Evolutionary conservation across 805 yeast species (phyloP).

Genomic region (Soucietia sequanensis): DNA sequence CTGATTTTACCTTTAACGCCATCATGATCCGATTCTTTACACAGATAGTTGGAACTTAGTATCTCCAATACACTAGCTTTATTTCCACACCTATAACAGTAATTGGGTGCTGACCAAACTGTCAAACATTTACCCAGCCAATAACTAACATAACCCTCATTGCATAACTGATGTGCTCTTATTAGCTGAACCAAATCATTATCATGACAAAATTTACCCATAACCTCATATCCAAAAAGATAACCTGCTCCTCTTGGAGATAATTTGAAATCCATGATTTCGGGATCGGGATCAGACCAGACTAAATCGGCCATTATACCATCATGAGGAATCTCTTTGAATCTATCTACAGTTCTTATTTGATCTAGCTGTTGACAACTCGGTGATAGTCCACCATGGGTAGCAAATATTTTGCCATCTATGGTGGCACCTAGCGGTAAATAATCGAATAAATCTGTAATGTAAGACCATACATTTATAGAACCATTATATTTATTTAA

Average conservation of each 20-base stretch:
- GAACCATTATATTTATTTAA: slow-evolving; percentile 78
- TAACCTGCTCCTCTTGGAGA: slow-evolving; percentile 98
- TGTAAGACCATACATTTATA: slow-evolving; percentile 76
- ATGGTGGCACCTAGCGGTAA: slow-evolving; percentile 86
- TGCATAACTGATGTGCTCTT: slow-evolving; percentile 95
- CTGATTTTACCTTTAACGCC: slow-evolving; percentile 6
- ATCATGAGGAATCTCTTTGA: slow-evolving; percentile 95
- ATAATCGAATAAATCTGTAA: slow-evolving; percentile 92
- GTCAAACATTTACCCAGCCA: slow-evolving; percentile 91
- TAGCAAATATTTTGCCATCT: slow-evolving; percentile 87
- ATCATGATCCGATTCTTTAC: slow-evolving; percentile 14
- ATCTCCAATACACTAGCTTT: slow-evolving; percentile 96
- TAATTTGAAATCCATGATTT: slow-evolving; percentile 72
- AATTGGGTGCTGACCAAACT: slow-evolving; percentile 98
- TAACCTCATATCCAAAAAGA: slow-evolving; percentile 90
- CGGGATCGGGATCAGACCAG: slow-evolving; percentile 97
- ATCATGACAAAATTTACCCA: slow-evolving; percentile 75
- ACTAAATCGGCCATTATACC: slow-evolving; percentile 99
- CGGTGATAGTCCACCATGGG: slow-evolving; percentile 96
- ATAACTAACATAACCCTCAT: slow-evolving; percentile 91
- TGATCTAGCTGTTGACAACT: slow-evolving; percentile 93
- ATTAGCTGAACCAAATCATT: slow-evolving; percentile 79
- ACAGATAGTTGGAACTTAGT: slow-evolving; percentile 44
- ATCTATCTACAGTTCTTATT: slow-evolving; percentile 84
- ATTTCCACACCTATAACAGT: slow-evolving; percentile 96